Conservation (phyloP, 192 early-diverging fungal species). For the Chytriomyces sp. region DNA sequence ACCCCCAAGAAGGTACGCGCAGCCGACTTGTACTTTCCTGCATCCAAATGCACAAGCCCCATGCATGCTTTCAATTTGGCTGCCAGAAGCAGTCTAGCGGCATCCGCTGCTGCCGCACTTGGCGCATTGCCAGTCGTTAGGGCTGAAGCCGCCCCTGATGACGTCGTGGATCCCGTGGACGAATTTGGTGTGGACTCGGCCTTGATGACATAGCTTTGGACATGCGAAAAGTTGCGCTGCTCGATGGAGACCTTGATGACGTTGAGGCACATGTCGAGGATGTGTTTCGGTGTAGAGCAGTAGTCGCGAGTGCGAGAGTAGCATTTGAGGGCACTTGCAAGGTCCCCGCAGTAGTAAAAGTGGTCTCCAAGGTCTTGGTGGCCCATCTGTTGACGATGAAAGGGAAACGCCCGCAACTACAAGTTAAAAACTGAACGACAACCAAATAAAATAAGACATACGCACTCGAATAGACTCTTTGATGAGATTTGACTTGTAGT, state of each 20-base stretch:
- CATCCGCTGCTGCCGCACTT: neutral
- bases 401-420: neutral
- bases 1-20: constrained; percentile 65
- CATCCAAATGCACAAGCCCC: constrained; percentile 66
- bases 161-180: neutral
- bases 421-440: neutral
- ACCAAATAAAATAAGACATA: neutral
- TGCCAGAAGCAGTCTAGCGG: constrained; percentile 49
- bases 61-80: constrained; percentile 66
- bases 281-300: constrained; percentile 71
- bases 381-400: constrained; percentile 62
- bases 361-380: constrained; percentile 81
- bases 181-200: constrained; percentile 66
- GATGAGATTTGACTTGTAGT: constrained; percentile 73
- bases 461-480: constrained; percentile 85
- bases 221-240: constrained; percentile 67
- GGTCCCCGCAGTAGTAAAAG: constrained; percentile 70
- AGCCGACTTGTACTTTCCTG: constrained; percentile 61
- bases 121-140: too few species aligned
- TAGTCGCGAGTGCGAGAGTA: constrained; percentile 78
- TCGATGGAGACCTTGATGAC: constrained; percentile 75
- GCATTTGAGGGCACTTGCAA: constrained; percentile 64
- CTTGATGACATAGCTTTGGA: constrained; percentile 72
- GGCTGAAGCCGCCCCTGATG: constrained; percentile 2
- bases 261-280: constrained; percentile 80